Evolutionary conservation across 2,329 filamentous ascomycete species (phyloP).

Genomic region (Dactylellina haptotyla): DNA sequence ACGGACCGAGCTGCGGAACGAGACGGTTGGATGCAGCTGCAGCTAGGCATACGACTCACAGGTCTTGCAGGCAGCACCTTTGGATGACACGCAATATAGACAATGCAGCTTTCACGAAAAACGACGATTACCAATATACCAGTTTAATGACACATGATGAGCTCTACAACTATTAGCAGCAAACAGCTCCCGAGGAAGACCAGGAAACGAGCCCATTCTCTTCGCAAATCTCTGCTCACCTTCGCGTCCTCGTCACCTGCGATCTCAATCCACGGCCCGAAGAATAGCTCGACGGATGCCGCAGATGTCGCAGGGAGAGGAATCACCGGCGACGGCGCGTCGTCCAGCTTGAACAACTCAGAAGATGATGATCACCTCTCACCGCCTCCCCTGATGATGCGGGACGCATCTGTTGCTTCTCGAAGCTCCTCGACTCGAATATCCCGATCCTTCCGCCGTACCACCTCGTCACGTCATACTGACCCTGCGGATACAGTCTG

Average conservation of each 20-base stretch:
- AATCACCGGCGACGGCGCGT: constrained; percentile 28
- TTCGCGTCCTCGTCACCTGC: constrained; percentile 36
- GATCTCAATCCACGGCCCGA: constrained; percentile 32
- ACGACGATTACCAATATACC: neutral
- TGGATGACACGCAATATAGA: constrained; percentile 4
- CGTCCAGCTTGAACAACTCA: constrained; percentile 51
- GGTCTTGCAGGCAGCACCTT: constrained; percentile 22
- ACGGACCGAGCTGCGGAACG: constrained; percentile 6
- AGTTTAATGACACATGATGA: constrained; percentile 12
- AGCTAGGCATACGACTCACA: constrained; percentile 31
- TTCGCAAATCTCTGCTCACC: constrained; percentile 50
- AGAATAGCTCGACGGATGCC: constrained; percentile 8
- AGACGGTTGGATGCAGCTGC: constrained; percentile 2
- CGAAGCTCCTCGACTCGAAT: constrained; percentile 12
- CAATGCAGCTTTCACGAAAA: constrained; percentile 5
- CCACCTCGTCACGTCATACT: constrained; percentile 38
- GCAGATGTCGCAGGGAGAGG: neutral
- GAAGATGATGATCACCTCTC: constrained; percentile 45
- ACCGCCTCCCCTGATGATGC: constrained; percentile 48
- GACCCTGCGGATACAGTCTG: constrained; percentile 78
- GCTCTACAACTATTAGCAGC: constrained; percentile 45
- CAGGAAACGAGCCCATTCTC: constrained; percentile 45
- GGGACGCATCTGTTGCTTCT: constrained; percentile 38
- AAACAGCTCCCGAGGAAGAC: constrained; percentile 42
- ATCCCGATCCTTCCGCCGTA: constrained; percentile 34